Evolutionary conservation across 371 early-diverging fungal species (phyloP).

Genomic region (Rhizomucor pusillus): DNA sequence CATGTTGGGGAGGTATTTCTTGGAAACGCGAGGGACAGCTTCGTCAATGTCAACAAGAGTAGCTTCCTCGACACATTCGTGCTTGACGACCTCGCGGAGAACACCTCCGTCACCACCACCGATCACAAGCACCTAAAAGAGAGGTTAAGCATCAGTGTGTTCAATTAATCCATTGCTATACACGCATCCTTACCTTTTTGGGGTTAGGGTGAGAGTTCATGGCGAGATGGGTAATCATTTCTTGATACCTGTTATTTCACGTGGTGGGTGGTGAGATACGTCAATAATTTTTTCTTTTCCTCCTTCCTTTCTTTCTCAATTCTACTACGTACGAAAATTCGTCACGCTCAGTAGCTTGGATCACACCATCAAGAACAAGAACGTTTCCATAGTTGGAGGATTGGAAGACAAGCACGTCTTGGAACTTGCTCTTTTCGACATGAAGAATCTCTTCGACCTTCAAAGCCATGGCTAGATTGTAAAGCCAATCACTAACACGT

Average conservation of each 20-base stretch:
- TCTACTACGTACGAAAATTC: constrained; percentile 82
- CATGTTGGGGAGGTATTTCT: constrained; percentile 91
- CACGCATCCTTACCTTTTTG: constrained; percentile 59
- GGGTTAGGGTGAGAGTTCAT: constrained; percentile 95
- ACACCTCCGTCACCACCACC: constrained; percentile 99
- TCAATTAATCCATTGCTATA: too few species aligned
- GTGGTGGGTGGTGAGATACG: not conserved
- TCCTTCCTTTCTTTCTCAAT: too few species aligned
- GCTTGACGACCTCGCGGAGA: constrained; percentile 95
- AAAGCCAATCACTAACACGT: not conserved
- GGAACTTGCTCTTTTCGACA: constrained; percentile 87
- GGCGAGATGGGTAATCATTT: constrained; percentile 97
- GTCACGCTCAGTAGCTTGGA: constrained; percentile 96
- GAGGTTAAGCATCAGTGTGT: not conserved
- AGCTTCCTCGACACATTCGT: constrained; percentile 87
- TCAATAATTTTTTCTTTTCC: too few species aligned
- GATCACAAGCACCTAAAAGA: constrained; percentile 87
- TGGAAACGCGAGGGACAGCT: constrained; percentile 87
- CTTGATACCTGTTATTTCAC: constrained; percentile 76
- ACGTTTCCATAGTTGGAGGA: constrained; percentile 94
- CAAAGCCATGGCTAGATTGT: constrained; percentile 27
- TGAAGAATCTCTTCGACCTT: constrained; percentile 93
- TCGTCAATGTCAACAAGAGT: constrained; percentile 96
- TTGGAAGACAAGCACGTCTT: constrained; percentile 96
- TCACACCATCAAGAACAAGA: constrained; percentile 94